Base-by-base conservation (phyloP, 2,329 filamentous ascomycete species). In the Diaporthe sp. region DNA sequence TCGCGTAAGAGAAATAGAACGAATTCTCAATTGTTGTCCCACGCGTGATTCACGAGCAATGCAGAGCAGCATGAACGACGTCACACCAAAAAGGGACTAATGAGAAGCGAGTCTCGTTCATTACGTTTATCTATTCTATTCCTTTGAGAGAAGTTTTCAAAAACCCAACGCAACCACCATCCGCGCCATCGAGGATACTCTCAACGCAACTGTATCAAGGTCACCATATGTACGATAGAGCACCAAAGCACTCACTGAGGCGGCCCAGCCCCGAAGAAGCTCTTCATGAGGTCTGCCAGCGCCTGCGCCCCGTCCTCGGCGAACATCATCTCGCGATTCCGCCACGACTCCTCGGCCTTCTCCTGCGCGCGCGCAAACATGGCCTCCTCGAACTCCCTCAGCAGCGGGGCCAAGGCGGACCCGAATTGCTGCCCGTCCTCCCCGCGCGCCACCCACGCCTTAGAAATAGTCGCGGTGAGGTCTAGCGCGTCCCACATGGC, bases 401-500 rank as follows among this genome's bases (percentile, higher is more conserved):
- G 55, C 51, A 75, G 74, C 28, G 77, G 78, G 12, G 71, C 65
- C 49, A 83, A 25, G 8, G 58, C 73, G 13, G 71, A 39, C 39
- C 70, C 76, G 17, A 81, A 81, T 2, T 25, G 22, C 0, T 22
- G 15, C 22, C 10, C 44, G 8, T 51, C 39, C 6, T 34, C 7
- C 1, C 25, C 6, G 51, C 42, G 55, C 13, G 55, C 51, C 10
- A 74, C 31, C 76, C 60, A 75, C 10, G 65, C 71, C 31, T 25
- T 25, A 71, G 78, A 72, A 53, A 85, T 82, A 22, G 82, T 82
- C 17, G 80, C 60, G 0, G 83, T 84, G 4, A 91, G 80, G 19
- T 86, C 81, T n/a, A 89, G 78, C 0, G 87, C 83, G 79, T 91
- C 89, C 49, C 82, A 80, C 86, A 91, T 87, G 0, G 86, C 88